Base-by-base conservation (phyloP, 2,329 filamentous ascomycete genomes). In the Ustilaginoidea virens region DNA sequence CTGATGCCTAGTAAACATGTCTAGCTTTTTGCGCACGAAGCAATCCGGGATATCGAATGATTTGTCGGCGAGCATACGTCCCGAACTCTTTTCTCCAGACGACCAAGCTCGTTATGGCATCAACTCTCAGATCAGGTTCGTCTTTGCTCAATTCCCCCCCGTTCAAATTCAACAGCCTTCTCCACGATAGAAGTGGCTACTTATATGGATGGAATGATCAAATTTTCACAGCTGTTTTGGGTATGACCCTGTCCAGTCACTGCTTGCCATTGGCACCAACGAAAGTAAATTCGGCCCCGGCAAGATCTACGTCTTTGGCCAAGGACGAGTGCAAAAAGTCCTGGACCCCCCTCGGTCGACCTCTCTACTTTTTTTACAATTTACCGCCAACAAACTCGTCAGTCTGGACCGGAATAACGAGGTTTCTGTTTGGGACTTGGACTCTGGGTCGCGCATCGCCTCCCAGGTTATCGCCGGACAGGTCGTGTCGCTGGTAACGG, bases 41-140 rank as follows among this genome's bases (percentile, higher is more conserved):
- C 90, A 96, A 65, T 73, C 83, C 33, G 90, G 90, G 46, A 79
- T 98, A 43, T 79, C 85, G 50, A 81, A 78, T 55, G 90, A 96
- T 58, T 68, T 98, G 40, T 93, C 86, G 29, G 74, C 75, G 12
- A 80, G 77, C 40, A 73, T 96, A 37, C 64, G 72, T 12, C 69
- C 82, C 21, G 80, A 82, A 36, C 59, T 81, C 10, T 93, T 96
- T 49, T 62, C 70, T 34, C 71, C 87, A 15, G 85, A 94, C 49
- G 82, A 93, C 54, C 80, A 83, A 43, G 69, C 70, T 29, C 73
- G 81, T 38, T 87, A 80, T 51, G 83, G 86, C 35, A 76, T 94
- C 52, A 81, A 79, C 49, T 83, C 77, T 13, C 72, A 76, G 47
- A 69, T 77, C 46, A 69, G 69, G 71, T 75, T 26, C 17, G 29